A percentile compares a stretch with the other conserved stretches of the same genome.
Conservation (phyloP, 73 alveolate species). For the Paramecium octaurelia region DNA sequence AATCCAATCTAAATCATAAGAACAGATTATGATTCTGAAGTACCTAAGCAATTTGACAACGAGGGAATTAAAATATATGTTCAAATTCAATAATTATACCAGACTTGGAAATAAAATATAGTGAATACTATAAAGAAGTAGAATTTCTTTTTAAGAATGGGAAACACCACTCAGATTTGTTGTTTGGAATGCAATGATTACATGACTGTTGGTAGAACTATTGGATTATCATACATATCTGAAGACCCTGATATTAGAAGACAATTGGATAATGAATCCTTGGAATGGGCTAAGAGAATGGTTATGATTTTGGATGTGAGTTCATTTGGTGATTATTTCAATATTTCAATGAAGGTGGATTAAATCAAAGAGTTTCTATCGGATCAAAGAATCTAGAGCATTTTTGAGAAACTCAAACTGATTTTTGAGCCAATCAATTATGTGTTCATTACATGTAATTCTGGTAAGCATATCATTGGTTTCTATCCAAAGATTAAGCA, state of each 20-base stretch:
- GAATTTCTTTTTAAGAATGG: slow-evolving; percentile 32
- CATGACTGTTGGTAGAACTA: background rate
- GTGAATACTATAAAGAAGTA: background rate
- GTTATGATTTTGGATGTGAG: background rate
- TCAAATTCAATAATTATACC: background rate
- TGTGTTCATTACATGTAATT: background rate
- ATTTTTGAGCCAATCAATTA: background rate
- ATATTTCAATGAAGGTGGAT: background rate
- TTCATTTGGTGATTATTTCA: slow-evolving; percentile 34
- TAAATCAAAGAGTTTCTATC: background rate
- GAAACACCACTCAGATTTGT: background rate
- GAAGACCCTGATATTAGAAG: background rate
- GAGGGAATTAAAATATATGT: slow-evolving; percentile 19
- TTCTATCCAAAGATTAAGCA: slow-evolving; percentile 6
- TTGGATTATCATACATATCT: background rate
- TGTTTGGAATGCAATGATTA: slow-evolving; percentile 26
- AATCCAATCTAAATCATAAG: background rate
- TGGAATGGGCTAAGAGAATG: background rate
- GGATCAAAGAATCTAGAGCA: background rate
- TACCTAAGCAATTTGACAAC: slow-evolving; percentile 35
- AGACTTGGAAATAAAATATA: background rate
- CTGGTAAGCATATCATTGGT: background rate
- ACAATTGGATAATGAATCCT: background rate
- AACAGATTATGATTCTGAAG: background rate
- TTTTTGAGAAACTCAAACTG: background rate